phyloP scores from a whole-genome alignment of 2,329 filamentous ascomycete species.

The Grosmannia clavigera region DNA sequence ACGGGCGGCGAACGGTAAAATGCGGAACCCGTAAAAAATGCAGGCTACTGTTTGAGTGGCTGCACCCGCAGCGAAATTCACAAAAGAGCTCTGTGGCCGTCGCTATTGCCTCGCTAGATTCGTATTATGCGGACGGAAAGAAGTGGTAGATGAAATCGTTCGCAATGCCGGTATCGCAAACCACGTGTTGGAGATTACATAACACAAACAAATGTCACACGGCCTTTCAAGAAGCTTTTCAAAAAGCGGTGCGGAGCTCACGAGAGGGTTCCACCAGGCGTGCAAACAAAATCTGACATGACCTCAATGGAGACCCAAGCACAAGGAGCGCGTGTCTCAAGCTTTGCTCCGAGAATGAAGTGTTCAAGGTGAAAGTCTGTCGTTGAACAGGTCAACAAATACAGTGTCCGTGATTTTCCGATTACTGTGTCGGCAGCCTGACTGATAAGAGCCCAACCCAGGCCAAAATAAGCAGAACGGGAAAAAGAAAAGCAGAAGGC shows the following conservation, averaged over 20 bases:
- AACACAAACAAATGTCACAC: background rate
- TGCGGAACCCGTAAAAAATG: background rate
- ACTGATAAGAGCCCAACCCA: conserved; percentile 6
- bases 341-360: background rate
- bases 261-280: background rate
- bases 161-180: background rate
- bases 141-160: background rate
- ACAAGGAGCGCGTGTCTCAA: background rate
- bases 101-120: background rate
- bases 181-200: background rate
- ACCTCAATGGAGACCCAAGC: background rate
- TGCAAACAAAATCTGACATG: background rate
- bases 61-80: background rate
- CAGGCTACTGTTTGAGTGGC: background rate
- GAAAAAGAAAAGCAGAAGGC: background rate
- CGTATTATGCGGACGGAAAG: background rate
- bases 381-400: too few relatives aligned
- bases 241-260: background rate
- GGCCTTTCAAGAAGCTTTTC: background rate
- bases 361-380: background rate
- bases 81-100: background rate
- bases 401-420: background rate
- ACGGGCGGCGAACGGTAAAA: too few relatives aligned
- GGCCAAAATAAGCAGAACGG: background rate
- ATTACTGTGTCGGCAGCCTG: background rate